phyloP scores from a whole-genome alignment of 139 green algal species.

The Picochlorum costavermella region DNA sequence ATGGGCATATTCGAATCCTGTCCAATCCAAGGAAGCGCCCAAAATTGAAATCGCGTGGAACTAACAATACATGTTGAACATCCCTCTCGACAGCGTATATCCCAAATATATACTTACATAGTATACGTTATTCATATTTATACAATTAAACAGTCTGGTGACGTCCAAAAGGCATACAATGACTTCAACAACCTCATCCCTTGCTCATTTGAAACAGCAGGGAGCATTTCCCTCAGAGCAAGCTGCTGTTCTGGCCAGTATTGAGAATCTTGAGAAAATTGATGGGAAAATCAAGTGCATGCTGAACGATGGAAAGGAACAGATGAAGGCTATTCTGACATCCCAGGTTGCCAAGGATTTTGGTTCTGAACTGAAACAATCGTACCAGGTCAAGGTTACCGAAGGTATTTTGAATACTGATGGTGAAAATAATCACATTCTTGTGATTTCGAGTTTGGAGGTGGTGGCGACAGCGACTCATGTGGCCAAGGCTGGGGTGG shows the following conservation, averaged over 20 bases:
- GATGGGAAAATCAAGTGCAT: conserved; percentile 33
- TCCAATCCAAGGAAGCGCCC: no score
- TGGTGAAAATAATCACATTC: conserved; percentile 3
- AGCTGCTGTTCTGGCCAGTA: conserved; percentile 3
- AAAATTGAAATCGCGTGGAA: no score
- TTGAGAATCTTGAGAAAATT: conserved; percentile 17
- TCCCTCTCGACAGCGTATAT: no score
- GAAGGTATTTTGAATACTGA: conserved; percentile 21
- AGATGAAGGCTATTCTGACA: conserved; percentile 31
- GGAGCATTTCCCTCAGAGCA: not conserved
- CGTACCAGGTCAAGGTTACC: conserved; percentile 19
- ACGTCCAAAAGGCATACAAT: no score
- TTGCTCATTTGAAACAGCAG: conserved; percentile 9
- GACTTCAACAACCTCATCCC: conserved; percentile 4
- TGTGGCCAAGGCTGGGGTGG: conserved; percentile 3
- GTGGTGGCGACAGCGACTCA: not conserved
- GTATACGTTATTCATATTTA: no score
- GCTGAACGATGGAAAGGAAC: conserved; percentile 35
- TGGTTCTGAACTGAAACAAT: conserved; percentile 11
- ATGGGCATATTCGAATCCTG: no score
- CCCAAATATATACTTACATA: no score
- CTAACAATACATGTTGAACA: no score
- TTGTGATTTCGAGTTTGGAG: conserved; percentile 18
- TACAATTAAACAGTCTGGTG: no score
- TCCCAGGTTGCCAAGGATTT: conserved; percentile 25